phyloP scores from a whole-genome alignment of 768 basidiomycete genomes.

The Psilocybe cyanescens region DNA sequence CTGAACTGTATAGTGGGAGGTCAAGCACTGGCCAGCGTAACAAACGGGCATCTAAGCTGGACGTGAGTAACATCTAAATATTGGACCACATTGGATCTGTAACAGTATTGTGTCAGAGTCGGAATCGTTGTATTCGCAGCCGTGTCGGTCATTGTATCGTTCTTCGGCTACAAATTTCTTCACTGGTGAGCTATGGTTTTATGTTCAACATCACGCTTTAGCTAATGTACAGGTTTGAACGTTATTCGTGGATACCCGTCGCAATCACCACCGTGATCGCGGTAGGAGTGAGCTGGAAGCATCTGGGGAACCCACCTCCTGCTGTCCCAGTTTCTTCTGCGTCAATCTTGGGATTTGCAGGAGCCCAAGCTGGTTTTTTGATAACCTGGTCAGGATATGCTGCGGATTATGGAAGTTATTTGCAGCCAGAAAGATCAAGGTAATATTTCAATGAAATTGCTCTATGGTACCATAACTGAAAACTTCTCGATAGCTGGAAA shows the following conservation, averaged over 20 bases:
- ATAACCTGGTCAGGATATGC: constrained; percentile 62
- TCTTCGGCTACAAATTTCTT: constrained; percentile 53
- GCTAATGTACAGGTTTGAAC: constrained; percentile 54
- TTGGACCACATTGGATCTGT: background rate
- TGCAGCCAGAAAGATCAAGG: constrained; percentile 23
- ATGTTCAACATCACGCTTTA: too few species aligned
- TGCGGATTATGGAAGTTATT: constrained; percentile 78
- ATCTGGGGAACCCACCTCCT: constrained; percentile 52
- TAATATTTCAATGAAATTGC: background rate
- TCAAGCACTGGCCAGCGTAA: constrained; percentile 35
- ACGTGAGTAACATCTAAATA: constrained; percentile 23
- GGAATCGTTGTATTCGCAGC: constrained; percentile 81
- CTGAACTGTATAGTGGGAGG: constrained; percentile 68
- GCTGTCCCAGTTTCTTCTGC: constrained; percentile 54
- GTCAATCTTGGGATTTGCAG: constrained; percentile 62
- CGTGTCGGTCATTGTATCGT: constrained; percentile 68
- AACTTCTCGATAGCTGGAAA: constrained; percentile 39
- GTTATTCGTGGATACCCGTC: constrained; percentile 76
- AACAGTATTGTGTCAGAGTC: constrained; percentile 44
- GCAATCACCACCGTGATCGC: constrained; percentile 72
- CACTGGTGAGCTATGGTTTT: constrained; percentile 27
- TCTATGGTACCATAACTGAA: background rate
- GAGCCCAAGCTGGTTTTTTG: constrained; percentile 70
- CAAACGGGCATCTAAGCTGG: constrained; percentile 32
- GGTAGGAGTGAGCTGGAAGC: constrained; percentile 68